Evolutionary conservation across 73 alveolate species (phyloP).

Genomic region (Paramecium pentaurelia): DNA sequence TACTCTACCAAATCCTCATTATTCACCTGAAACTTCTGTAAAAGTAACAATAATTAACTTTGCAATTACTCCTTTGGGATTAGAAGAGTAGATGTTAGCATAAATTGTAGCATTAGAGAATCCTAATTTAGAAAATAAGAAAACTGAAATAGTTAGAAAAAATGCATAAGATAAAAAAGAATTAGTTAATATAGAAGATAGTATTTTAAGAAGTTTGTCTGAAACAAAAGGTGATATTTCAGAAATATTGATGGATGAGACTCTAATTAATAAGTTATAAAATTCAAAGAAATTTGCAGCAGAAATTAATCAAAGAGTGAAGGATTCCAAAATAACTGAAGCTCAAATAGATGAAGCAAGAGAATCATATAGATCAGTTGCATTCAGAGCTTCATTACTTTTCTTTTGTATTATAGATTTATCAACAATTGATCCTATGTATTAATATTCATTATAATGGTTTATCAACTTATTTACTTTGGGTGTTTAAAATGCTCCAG

Average conservation of each 20-base stretch:
- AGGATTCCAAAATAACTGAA: slow-evolving; percentile 97
- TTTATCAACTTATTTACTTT: slow-evolving; percentile 96
- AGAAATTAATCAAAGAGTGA: slow-evolving; percentile 93
- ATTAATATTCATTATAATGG: slow-evolving; percentile 99
- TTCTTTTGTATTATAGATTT: slow-evolving; percentile 88
- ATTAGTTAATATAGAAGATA: slow-evolving; percentile 95
- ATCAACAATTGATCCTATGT: slow-evolving; percentile 97
- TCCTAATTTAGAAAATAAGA: slow-evolving; percentile 82
- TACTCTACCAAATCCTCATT: slow-evolving; percentile 97
- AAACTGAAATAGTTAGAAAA: slow-evolving; percentile 69
- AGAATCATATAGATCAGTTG: slow-evolving; percentile 97
- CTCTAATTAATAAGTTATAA: slow-evolving; percentile 89
- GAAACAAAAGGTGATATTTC: slow-evolving; percentile 93
- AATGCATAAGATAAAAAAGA: slow-evolving; percentile 86
- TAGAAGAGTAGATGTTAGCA: slow-evolving; percentile 99
- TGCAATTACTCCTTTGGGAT: slow-evolving; percentile 99
- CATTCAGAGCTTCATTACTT: slow-evolving; percentile 96
- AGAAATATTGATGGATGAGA: slow-evolving; percentile 92
- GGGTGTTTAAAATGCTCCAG: slow-evolving; percentile 97
- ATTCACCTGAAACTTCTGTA: slow-evolving; percentile 98
- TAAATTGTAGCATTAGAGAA: slow-evolving; percentile 97
- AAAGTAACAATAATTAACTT: slow-evolving; percentile 98
- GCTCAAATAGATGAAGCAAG: slow-evolving; percentile 89
- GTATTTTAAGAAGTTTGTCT: slow-evolving; percentile 89
- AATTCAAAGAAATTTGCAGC: slow-evolving; percentile 97